Evolutionary conservation across 495 filamentous ascomycete species (phyloP), one percentile per base, ranked within the genome.

Genomic region (Lineolata rhizophorae): DNA sequence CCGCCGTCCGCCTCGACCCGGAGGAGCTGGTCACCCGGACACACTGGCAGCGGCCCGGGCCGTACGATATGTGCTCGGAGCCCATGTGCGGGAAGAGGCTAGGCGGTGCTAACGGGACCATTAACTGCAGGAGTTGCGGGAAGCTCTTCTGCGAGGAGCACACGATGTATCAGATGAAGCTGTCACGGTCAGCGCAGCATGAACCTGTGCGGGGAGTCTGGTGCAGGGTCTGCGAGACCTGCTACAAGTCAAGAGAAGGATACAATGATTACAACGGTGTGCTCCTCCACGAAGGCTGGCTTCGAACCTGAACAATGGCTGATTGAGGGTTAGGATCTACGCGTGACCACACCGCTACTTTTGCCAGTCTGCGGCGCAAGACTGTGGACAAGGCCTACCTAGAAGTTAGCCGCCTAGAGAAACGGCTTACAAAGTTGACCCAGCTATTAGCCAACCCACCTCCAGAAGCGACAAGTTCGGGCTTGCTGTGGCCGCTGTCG

Each of bases 141-240:
- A 76, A 70, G 39, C 57, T 97, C 20, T 97, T 94, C 47, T 97
- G 87, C 53, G 85, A 95, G 48, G 80, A 90, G 41, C 90, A 97
- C 56, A 94, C 85, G 19, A 93, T 94, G 87, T 97, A 95, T 44
- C 84, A 95, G 56, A 95, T 95, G 78, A 94, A 87, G 61, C 65
- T 97, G 13, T 92, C 81, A 6, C 63, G 84, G 29, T 72, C 81
- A 3, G 87, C 90, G 3, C 66, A 72, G 39, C 81, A 91, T 57
- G 90, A 97, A 40, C 90, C 90, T 0, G 75, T 92, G 0, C 56
- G 90, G 38, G 87, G 87, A 1, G 62, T 84, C 35, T 97, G 87
- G 87, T 90, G 78, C 45, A 55, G 87, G 20, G 84, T 93, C 3
- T 97, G 87, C 48, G 90, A 95, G 53, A 95, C 87, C 17, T 97